Evolutionary conservation across 495 filamentous ascomycete species (phyloP).

Genomic region (Penicillium riverlandense): DNA sequence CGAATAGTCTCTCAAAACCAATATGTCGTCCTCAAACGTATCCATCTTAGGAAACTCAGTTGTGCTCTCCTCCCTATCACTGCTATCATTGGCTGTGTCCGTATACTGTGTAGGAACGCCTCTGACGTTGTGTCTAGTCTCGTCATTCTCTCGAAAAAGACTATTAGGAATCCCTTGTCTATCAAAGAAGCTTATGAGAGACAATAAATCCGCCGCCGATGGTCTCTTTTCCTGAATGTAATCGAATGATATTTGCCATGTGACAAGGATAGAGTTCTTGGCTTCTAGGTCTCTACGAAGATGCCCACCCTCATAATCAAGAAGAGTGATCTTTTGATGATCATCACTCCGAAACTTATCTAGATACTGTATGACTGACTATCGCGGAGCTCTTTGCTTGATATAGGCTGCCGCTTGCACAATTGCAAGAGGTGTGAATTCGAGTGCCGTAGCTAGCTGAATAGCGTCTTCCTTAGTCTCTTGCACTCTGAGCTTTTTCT

Average conservation of each 20-base stretch:
- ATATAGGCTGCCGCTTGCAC: constrained; percentile 41
- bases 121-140: too few species aligned
- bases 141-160: constrained; percentile 3
- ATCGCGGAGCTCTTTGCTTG: constrained; percentile 2
- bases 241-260: constrained; percentile 45
- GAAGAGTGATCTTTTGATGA: constrained; percentile 23
- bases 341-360: constrained; percentile 28
- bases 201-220: constrained; percentile 20
- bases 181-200: constrained; percentile 26
- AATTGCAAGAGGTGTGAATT: constrained; percentile 32
- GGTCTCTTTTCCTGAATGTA: constrained; percentile 21
- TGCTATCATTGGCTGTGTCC: too few species aligned
- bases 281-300: constrained; percentile 31
- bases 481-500: constrained; percentile 24
- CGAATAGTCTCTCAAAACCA: constrained; percentile 17
- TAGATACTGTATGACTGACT: constrained; percentile 20
- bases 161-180: constrained; percentile 19
- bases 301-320: constrained; percentile 26
- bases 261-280: constrained; percentile 36
- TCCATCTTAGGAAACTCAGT: too few species aligned
- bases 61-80: too few species aligned
- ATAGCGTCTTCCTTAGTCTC: constrained; percentile 6
- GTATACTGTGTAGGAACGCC: too few species aligned
- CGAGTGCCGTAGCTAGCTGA: constrained; percentile 26
- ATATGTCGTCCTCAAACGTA: constrained; percentile 12